These are phyloP conservation scores for Liquidambar formosana DNA, from an alignment of 164 flowering plant genomes.

Conservation along the genomic window DNA sequence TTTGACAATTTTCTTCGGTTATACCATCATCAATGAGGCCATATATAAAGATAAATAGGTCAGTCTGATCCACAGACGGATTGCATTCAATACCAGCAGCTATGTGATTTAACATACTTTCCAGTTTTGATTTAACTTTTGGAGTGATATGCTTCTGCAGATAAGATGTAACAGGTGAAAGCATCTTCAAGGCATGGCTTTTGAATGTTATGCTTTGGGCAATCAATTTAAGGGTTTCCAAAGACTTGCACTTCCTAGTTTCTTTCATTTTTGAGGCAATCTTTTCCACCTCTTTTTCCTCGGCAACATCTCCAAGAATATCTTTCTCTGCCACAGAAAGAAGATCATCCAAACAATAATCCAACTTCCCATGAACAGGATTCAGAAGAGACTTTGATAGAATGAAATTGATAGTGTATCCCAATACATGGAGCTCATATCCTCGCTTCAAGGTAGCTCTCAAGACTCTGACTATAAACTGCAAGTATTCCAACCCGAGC, in stretches of 20 bases:
- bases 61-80: conserved; percentile 68
- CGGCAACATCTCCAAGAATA: conserved; percentile 88
- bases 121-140: conserved; percentile 64
- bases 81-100: conserved; percentile 80
- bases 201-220: conserved; percentile 74
- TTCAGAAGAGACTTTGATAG: conserved; percentile 46
- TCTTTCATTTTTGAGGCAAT: conserved; percentile 98
- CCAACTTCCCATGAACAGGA: conserved; percentile 56
- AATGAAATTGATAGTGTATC: conserved; percentile 74
- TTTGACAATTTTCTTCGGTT: conserved; percentile 34
- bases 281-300: conserved; percentile 93
- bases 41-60: conserved; percentile 68
- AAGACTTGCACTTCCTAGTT: conserved; percentile 74
- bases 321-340: conserved; percentile 73
- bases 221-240: conserved; percentile 70
- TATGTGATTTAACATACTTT: conserved; percentile 64
- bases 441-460: conserved; percentile 79
- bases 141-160: conserved; percentile 68
- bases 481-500: conserved; percentile 79
- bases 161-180: conserved; percentile 60
- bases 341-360: conserved; percentile 79
- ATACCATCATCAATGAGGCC: conserved; percentile 69
- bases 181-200: conserved; percentile 65
- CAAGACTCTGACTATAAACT: conserved; percentile 58
- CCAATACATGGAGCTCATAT: conserved; percentile 86